Evolutionary conservation across 768 basidiomycete species (phyloP), one percentile per base, ranked within the genome.

Genomic region (Pulveroboletus ravenelii): DNA sequence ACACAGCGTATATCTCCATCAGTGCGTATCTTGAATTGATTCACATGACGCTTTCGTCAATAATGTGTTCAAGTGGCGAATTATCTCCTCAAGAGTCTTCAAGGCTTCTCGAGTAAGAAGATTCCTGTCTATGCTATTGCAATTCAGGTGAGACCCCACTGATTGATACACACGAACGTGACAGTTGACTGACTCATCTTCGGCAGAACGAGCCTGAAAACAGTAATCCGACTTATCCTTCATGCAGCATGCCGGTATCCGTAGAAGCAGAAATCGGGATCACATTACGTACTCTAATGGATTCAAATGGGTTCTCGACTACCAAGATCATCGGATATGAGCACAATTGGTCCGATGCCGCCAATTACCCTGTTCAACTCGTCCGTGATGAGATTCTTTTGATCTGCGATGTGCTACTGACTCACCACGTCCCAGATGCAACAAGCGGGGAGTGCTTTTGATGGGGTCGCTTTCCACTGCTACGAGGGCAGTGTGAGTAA

Each of bases 331-430:
- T 88, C 31, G 87, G 85, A 20, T 78, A 73, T 53, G 80, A 87
- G 58, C 87, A 89, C 57, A 89, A 90, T 59, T 90, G 88, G 88
- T 70, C 75, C 45, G 75, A 80, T 52, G 83, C 84, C 13, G 78
- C 71, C 6, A 66, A 72, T 12, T 89, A 89, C 55, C 82, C 87
- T 0, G 74, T 84, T 2, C 68, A 78, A 69, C 54, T 75, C 71
- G 78, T 78, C 36, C 47, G 72, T 64, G 23, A 40, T 31, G 15
- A n/a, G 29, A 29, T 23, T 23, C 20, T 23, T 23, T 8, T 23
- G 3, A 6, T 29, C 3, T 12, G 1, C 18, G 29, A 20, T 43
- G 0, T 6, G 41, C 30, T 13, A 5, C 45, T 59, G 30, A 62
- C 6, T 23, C 12, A 35, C 12, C n/a, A 5, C 20, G 30, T 42